Evolutionary conservation across 108 stramenopile species (phyloP), one percentile per base, ranked within the genome.

Genomic region (Cyclotella cryptica): DNA sequence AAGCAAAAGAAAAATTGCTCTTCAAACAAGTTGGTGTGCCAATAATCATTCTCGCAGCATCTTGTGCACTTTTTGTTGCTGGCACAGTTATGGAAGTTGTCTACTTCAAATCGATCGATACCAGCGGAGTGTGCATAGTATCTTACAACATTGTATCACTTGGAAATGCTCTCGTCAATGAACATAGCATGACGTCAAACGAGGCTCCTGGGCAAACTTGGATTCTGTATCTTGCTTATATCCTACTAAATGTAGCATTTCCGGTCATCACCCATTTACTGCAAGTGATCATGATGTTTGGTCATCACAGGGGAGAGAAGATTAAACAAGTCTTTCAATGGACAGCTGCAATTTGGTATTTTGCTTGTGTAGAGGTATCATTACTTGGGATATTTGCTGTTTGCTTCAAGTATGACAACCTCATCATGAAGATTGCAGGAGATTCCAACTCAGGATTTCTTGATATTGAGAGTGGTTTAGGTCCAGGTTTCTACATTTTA

Each of bases 61-160:
- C 79, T 18, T 10, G 77, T 52, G 82, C 45, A 28, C 64, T 86
- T 0, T 81, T 71, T 42, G 51, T 80, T 22, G 21, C 70, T 40
- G 86, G 86, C 10, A 54, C 79, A 10, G 26, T 84, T 4, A 39
- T 61, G 24, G 83, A 86, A 40, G 27, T 86, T 18, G 49, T 84
- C 15, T 66, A 41, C 52, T 84, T 86, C 51, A 53, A 45, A 47
- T 81, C 83, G 15, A 59, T 69, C 7, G 86, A 81, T 54, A 61
- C 35, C 14, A 44, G 60, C 45, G 69, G 49, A 6, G 70, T 61
- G 12, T 86, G 86, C 29, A 49, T 21, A 10, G 55, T 46, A 59
- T 81, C 79, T 0, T 86, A 77, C 75, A 86, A 86, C 52, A 49
- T 86, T 28, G 74, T 72, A 14, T 67, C 83, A 8, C 63, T 86